phyloP scores from a whole-genome alignment of 176 grass and related monocot genomes.

The Sorghum bicolor region DNA sequence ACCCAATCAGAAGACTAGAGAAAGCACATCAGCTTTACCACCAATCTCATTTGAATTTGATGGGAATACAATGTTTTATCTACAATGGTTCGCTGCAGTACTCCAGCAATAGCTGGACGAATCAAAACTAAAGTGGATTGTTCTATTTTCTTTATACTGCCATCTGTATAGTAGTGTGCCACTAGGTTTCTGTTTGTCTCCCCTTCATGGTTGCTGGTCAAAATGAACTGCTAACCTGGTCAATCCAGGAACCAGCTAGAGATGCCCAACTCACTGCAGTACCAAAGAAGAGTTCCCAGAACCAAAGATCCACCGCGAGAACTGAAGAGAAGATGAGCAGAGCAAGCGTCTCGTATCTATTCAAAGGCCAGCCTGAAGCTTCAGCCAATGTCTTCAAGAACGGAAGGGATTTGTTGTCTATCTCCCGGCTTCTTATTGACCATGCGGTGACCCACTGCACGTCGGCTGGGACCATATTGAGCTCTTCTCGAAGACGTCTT shows the following conservation, averaged over 20 bases:
- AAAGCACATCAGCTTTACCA: not conserved
- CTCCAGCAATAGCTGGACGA: conserved; percentile 9
- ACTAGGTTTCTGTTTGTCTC: not conserved
- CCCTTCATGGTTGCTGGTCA: not conserved
- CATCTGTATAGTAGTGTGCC: conserved; percentile 15
- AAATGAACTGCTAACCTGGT: conserved; percentile 32
- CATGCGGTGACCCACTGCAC: conserved; percentile 90
- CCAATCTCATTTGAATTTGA: conserved; percentile 4
- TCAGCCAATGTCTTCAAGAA: conserved; percentile 63
- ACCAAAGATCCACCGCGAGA: conserved; percentile 80
- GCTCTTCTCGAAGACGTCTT: conserved; percentile 64
- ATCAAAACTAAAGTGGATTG: not conserved
- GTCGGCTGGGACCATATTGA: conserved; percentile 63
- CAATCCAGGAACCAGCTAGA: conserved; percentile 58
- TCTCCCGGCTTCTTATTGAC: conserved; percentile 70
- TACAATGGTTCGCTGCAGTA: conserved; percentile 10
- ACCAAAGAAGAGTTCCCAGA: conserved; percentile 72
- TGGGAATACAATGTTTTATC: conserved; percentile 29
- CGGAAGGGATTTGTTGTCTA: conserved; percentile 53
- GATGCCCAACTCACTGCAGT: conserved; percentile 55
- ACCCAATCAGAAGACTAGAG: not conserved
- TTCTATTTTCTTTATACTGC: conserved; percentile 19
- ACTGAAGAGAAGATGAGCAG: conserved; percentile 73
- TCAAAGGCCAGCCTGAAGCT: conserved; percentile 64
- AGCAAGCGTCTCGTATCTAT: conserved; percentile 78